Conservation (phyloP, 2,329 filamentous ascomycete genomes). For the Aspergillus cejpii region DNA sequence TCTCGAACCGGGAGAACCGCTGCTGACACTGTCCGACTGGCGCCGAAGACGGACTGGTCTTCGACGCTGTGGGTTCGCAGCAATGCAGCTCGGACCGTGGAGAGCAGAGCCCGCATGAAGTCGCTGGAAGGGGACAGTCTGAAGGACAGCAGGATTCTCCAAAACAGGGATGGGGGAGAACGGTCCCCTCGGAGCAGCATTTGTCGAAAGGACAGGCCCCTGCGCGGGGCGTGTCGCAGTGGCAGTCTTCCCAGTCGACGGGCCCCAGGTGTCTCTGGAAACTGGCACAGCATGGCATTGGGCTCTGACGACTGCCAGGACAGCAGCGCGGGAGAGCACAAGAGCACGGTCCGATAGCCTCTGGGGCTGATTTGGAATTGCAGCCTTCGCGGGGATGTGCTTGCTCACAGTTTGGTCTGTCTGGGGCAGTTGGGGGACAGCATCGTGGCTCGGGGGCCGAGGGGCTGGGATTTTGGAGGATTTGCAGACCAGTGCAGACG, state of each 20-base stretch:
- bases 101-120: background rate
- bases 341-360: background rate
- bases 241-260: background rate
- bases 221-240: background rate
- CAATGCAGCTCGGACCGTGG: background rate
- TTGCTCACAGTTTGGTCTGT: background rate
- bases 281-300: background rate
- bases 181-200: background rate
- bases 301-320: background rate
- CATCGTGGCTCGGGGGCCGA: background rate
- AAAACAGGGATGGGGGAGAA: background rate
- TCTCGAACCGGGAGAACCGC: background rate
- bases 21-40: background rate
- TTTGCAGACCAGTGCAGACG: conserved; percentile 4
- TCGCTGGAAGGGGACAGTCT: background rate
- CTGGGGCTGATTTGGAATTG: background rate
- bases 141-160: background rate
- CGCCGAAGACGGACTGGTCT: background rate
- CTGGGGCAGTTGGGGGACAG: background rate
- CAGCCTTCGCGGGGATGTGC: background rate
- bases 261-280: background rate
- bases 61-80: background rate
- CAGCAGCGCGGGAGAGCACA: background rate
- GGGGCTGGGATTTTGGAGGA: background rate
- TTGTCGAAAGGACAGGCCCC: background rate